These are phyloP conservation scores for Akanthomyces lecanii DNA, from an alignment of 2,329 filamentous ascomycete genomes.

Conservation along the genomic window DNA sequence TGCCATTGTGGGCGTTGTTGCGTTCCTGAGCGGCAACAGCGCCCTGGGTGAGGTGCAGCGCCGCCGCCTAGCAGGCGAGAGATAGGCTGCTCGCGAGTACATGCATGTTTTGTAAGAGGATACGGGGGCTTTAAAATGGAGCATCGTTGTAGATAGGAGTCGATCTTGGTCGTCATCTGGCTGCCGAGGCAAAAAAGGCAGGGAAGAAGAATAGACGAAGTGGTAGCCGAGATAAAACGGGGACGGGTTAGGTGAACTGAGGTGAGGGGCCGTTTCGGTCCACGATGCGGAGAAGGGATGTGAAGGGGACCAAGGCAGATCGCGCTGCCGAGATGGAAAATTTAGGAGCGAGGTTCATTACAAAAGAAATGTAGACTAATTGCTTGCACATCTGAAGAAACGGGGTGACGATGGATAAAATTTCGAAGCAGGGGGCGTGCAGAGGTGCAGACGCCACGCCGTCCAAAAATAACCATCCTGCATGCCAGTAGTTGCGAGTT, in stretches of 20 bases:
- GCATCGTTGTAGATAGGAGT: not conserved
- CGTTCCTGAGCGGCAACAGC: conserved; percentile 82
- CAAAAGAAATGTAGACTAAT: not conserved
- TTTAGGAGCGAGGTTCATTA: not conserved
- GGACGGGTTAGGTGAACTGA: conserved; percentile 13
- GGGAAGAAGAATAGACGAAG: not conserved
- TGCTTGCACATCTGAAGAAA: not conserved
- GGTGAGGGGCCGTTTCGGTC: conserved; percentile 2
- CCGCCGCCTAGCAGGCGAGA: conserved; percentile 71
- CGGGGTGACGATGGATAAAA: not conserved
- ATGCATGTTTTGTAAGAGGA: not conserved
- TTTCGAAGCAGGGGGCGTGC: not conserved
- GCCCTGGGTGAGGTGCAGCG: conserved; percentile 91
- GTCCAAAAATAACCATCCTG: not conserved
- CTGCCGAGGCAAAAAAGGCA: conserved; percentile 11
- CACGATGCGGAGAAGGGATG: conserved; percentile 6
- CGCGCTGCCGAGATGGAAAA: not conserved
- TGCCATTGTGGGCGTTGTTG: conserved; percentile 61
- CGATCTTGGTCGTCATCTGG: not conserved
- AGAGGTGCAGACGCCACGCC: not conserved
- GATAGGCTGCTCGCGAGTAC: conserved; percentile 30
- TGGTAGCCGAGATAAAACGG: conserved; percentile 14
- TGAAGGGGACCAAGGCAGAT: not conserved
- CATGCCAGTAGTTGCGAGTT: not conserved
- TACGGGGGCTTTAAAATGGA: not conserved